Base-by-base conservation (phyloP, 106 monocot genomes). In the Allium sativum region DNA sequence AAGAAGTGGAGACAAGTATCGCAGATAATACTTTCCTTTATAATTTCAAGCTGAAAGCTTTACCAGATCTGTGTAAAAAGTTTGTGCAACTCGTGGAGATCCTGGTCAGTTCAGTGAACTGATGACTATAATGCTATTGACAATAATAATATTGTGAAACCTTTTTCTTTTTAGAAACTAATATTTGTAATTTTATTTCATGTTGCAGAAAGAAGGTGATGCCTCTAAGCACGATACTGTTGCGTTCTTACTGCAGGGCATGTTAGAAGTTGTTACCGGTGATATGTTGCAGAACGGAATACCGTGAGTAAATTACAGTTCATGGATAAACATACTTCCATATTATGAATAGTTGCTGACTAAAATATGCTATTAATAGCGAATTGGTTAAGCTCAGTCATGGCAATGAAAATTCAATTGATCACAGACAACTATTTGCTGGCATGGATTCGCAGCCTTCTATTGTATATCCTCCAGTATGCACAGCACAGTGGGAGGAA, bases 241-340 rank as follows among this genome's bases (percentile, higher is more conserved):
- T 19, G 82, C 91, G 17, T 70, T 91, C 61, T 56, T 98, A 64
- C 79, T 98, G 55, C 96, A 98, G 79, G n/a, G n/a, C n/a, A n/a
- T n/a, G n/a, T n/a, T n/a, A n/a, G n/a, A n/a, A n/a, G n/a, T n/a
- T n/a, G n/a, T 87, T 91, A 67, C 90, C 92, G 87, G 65, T 98
- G 96, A 98, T 77, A 85, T 98, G 91, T 91, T 98, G 96, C 78
- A 81, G 64, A 82, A 91, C 76, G 96, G 84, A 68, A 96, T 79
- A 64, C 76, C 78, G 91, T 91, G 45, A 9, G 84, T 74, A 21
- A 78, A 64, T 56, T 14, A 17, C 20, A 7, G n/a, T 16, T 68
- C n/a, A n/a, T n/a, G n/a, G n/a, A n/a, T n/a, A n/a, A n/a, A n/a
- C n/a, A n/a, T n/a, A 13, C n/a, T n/a, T 8, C 63, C 40, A 12